Conservation (phyloP, 371 early-diverging fungal species). For the Mortierella sp. region DNA sequence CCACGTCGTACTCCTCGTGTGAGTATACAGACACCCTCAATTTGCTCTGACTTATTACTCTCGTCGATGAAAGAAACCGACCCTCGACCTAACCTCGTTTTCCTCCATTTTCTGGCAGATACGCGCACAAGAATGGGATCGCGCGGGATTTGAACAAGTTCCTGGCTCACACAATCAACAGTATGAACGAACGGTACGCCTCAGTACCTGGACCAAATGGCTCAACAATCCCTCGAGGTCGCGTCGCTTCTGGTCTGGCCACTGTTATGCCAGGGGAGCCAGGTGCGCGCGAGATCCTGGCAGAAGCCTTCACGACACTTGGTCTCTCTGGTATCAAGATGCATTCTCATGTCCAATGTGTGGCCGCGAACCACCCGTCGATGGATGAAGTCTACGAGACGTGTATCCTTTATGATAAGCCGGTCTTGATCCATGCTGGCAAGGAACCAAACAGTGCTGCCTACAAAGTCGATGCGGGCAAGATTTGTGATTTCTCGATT, state of each 20-base stretch:
- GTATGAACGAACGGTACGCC: slow-evolving; percentile 47
- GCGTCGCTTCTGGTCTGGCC: slow-evolving; percentile 56
- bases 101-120: slow-evolving; percentile 4
- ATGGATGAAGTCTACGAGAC: slow-evolving; percentile 58
- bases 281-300: slow-evolving; percentile 44
- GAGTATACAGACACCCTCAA: too few relatives aligned
- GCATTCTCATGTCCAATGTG: slow-evolving; percentile 59
- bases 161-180: slow-evolving; percentile 33
- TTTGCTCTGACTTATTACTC: too few relatives aligned
- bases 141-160: slow-evolving; percentile 56
- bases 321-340: slow-evolving; percentile 55
- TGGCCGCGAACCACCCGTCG: slow-evolving; percentile 53
- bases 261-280: slow-evolving; percentile 60
- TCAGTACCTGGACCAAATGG: background rate
- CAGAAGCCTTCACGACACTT: slow-evolving; percentile 46
- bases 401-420: slow-evolving; percentile 46
- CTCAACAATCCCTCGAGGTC: background rate
- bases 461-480: slow-evolving; percentile 52
- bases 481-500: slow-evolving; percentile 52
- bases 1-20: slow-evolving; percentile 57
- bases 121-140: slow-evolving; percentile 58
- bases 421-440: slow-evolving; percentile 54
- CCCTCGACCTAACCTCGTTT: background rate
- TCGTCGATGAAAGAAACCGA: background rate
- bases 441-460: slow-evolving; percentile 53